Evolutionary conservation across 2,329 filamentous ascomycete species (phyloP).

Genomic region (Coleophoma cylindrospora): DNA sequence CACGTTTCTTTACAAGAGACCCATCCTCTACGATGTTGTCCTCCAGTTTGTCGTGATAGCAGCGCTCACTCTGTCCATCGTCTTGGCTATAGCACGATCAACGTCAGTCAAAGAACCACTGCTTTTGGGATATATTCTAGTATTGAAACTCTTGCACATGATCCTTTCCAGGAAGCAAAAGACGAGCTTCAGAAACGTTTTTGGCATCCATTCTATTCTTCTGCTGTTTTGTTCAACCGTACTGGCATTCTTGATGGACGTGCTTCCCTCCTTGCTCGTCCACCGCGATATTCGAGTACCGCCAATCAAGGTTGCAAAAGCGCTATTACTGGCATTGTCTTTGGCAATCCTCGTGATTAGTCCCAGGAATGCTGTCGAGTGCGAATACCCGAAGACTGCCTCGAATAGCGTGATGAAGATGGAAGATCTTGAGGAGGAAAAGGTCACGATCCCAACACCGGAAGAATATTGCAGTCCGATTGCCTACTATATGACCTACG

Average conservation of each 20-base stretch:
- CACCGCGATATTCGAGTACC: neutral
- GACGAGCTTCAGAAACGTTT: neutral
- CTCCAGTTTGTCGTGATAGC: neutral
- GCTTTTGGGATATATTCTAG: neutral
- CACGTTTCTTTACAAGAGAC: neutral
- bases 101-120: neutral
- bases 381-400: neutral
- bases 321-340: neutral
- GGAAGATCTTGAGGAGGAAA: neutral
- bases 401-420: neutral
- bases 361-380: neutral
- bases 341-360: neutral
- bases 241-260: neutral
- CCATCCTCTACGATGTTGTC: neutral
- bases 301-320: neutral
- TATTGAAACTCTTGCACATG: neutral
- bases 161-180: neutral
- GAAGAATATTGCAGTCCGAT: neutral
- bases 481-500: neutral
- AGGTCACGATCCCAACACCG: neutral
- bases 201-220: neutral
- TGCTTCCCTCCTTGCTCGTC: neutral
- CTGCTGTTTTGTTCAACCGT: neutral
- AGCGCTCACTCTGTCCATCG: neutral
- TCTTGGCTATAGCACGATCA: neutral